Percentiles rank a stretch among this genome's conserved stretches.
Conservation (phyloP, 495 filamentous ascomycete genomes). For the Daldinia caldariorum region DNA sequence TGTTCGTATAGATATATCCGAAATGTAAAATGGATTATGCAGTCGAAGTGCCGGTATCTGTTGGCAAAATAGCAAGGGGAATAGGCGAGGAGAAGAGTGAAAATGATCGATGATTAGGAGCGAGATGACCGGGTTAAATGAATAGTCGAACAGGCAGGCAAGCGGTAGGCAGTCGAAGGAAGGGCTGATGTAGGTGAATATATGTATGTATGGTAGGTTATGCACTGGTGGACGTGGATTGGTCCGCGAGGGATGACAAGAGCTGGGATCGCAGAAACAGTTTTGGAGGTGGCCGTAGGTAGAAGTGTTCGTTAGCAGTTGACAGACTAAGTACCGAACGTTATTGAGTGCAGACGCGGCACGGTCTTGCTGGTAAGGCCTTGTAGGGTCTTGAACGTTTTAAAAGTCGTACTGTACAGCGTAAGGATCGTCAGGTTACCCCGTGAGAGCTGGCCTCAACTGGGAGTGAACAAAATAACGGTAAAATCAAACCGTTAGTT, state of each 20-base stretch:
- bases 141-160: slow-evolving; percentile 25
- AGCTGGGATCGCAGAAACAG: slow-evolving; percentile 24
- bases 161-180: slow-evolving; percentile 32
- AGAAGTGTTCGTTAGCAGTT: slow-evolving; percentile 16
- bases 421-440: slow-evolving; percentile 35
- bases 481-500: slow-evolving; percentile 12
- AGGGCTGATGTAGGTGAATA: slow-evolving; percentile 35
- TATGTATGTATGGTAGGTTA: slow-evolving; percentile 29
- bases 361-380: slow-evolving; percentile 4
- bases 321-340: slow-evolving; percentile 25
- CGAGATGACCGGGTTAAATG: slow-evolving; percentile 19
- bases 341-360: slow-evolving; percentile 25
- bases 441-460: slow-evolving; percentile 42
- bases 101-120: slow-evolving; percentile 8
- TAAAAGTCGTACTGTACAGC: slow-evolving; percentile 11
- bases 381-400: not conserved
- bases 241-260: slow-evolving; percentile 18
- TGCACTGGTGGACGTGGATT: slow-evolving; percentile 37
- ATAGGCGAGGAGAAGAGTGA: not conserved
- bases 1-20: slow-evolving; percentile 27
- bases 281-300: not conserved
- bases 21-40: slow-evolving; percentile 11
- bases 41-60: slow-evolving; percentile 23
- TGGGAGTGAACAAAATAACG: slow-evolving; percentile 18
- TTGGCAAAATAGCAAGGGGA: slow-evolving; percentile 1